Percentiles rank a stretch among this genome's conserved stretches.
Evolutionary conservation across 208 protist genomes (phyloP).

Genomic region (Tritrichomonas musculus): DNA sequence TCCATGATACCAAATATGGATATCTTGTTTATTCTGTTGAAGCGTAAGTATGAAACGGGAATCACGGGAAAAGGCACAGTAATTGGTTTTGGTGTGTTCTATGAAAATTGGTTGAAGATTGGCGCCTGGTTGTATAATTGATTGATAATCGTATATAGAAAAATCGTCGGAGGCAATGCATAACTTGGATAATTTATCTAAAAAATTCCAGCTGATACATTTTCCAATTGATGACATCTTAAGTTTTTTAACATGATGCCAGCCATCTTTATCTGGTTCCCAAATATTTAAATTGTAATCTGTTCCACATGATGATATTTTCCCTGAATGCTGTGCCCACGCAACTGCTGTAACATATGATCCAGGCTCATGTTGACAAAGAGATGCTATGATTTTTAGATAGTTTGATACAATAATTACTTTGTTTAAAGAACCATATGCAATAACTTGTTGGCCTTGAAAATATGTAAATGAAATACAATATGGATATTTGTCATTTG

Average conservation of each 20-base stretch:
- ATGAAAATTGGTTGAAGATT: not conserved
- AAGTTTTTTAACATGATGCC: not conserved
- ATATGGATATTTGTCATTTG: not conserved
- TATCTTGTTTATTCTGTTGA: not conserved
- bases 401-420: not conserved
- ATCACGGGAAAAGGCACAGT: not conserved
- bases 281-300: not conserved
- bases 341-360: not conserved
- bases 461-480: not conserved
- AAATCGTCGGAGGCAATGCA: not conserved
- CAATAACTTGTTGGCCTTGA: constrained; percentile 13
- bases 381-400: not conserved
- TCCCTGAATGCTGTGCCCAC: not conserved
- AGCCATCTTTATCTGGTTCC: not conserved
- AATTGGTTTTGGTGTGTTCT: not conserved
- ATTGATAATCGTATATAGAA: not conserved
- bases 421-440: constrained; percentile 3
- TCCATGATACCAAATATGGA: not conserved
- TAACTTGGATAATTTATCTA: not conserved
- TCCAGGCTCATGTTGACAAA: not conserved
- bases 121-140: too few relatives aligned
- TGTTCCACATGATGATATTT: not conserved
- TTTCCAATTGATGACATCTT: not conserved
- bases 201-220: not conserved
- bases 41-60: not conserved